phyloP scores from a whole-genome alignment of 345 rosid species.

The Garcia nutans region DNA sequence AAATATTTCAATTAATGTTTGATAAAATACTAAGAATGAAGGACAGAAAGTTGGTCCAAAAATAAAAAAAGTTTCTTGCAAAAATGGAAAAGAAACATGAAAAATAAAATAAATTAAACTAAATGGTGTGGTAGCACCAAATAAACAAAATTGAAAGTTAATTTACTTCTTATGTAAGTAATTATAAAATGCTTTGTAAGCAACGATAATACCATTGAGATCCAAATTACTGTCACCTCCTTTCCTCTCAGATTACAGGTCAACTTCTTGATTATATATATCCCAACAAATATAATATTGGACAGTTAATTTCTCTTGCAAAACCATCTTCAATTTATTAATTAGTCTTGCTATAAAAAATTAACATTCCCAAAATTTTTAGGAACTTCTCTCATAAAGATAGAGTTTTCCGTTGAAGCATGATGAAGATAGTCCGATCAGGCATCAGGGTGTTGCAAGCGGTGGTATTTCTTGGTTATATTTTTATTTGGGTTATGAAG shows the following conservation, averaged over 20 bases:
- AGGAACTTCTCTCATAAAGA: not conserved
- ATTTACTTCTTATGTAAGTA: too few species aligned
- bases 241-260: not conserved
- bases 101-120: too few species aligned
- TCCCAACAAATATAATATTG: not conserved
- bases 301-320: conserved; percentile 1
- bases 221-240: too few species aligned
- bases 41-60: too few species aligned
- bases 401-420: not conserved
- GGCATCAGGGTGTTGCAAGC: conserved; percentile 39
- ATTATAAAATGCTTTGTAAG: conserved; percentile 1
- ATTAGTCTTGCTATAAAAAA: not conserved
- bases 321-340: not conserved
- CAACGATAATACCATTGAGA: not conserved
- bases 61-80: too few species aligned
- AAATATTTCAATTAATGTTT: too few species aligned
- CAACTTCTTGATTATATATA: not conserved
- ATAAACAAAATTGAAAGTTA: too few species aligned
- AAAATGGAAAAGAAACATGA: too few species aligned
- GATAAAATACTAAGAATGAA: too few species aligned
- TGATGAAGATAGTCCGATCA: conserved; percentile 23
- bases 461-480: conserved; percentile 43
- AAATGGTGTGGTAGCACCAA: too few species aligned
- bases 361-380: not conserved
- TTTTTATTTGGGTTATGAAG: conserved; percentile 66